Evolutionary conservation across 345 rosid genomes (phyloP), one percentile per base, ranked within the genome.

Genomic region (Lepidium didymum): DNA sequence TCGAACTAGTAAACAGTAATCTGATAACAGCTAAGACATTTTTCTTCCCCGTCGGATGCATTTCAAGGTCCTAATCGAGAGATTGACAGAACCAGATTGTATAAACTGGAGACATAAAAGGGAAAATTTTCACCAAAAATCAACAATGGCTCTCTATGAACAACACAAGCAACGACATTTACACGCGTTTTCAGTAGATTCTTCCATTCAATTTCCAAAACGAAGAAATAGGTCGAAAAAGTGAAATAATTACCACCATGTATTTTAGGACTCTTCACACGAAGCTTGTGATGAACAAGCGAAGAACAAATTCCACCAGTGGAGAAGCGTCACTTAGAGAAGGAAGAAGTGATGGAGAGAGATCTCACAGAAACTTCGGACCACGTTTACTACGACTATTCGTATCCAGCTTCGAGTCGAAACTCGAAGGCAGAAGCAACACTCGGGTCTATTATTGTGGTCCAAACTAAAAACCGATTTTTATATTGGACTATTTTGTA

Each of bases 41-140:
- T 56, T 14, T 74, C 18, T 74, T 67, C 18, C 68, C 68, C 35
- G 16, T 23, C 2, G 68, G 60, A 66, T 59, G 41, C 77, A 74
- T 74, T 55, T 3, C 29, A 59, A 19, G 8, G 60, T 18, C 43
- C 36, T 15, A 19, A n/a, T 7, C 40, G 7, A 57, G 66, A 38
- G 33, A 33, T 13, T 58, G 38, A 49, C 23, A 56, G 18, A 31
- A 41, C 64, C 2, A 1, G 19, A 27, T 5, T 46, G 49, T 14
- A 57, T 36, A 33, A 67, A 6, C 15, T 21, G 62, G 41, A 49
- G 37, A 49, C 25, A 19, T 4, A 70, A 53, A 62, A 46, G 41
- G 44, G 56, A 8, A 44, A 54, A 42, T 0, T 23, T 61, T 40
- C 56, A 35, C 15, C 23, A 44, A 44, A 31, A 43, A 65, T 23